phyloP scores from a whole-genome alignment of 148 eudicot genomes.

The Gaultheria prostrata region DNA sequence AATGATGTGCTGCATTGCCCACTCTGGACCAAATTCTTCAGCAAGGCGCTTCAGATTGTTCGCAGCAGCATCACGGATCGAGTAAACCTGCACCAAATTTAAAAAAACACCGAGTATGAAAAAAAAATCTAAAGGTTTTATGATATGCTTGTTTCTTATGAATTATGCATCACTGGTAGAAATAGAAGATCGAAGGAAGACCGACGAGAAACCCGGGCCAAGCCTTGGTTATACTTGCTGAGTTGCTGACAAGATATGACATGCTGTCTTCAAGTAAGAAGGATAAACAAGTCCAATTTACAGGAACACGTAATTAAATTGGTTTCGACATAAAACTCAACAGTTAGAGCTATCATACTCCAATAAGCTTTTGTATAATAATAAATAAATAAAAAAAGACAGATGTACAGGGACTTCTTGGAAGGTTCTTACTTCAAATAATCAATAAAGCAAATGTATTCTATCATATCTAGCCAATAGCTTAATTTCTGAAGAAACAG shows the following conservation, averaged over 20 bases:
- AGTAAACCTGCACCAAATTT: constrained; percentile 63
- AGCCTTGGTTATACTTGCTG: background rate
- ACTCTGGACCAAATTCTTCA: constrained; percentile 98
- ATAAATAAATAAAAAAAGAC: background rate
- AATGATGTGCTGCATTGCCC: constrained; percentile 99
- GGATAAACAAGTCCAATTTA: background rate
- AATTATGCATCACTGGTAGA: background rate
- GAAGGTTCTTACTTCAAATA: background rate
- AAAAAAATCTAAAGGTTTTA: background rate
- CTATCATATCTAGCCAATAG: constrained; percentile 3
- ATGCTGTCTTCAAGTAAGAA: too few species aligned
- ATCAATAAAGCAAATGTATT: background rate
- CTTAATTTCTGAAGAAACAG: background rate
- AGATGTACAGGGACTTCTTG: background rate
- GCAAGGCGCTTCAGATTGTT: constrained; percentile 96
- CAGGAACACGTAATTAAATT: background rate
- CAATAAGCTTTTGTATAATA: background rate
- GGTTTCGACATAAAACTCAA: background rate
- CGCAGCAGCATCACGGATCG: constrained; percentile 99
- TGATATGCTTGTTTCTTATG: background rate
- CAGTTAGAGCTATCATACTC: background rate
- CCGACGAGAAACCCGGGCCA: background rate
- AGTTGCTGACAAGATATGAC: too few species aligned
- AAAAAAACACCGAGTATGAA: background rate
- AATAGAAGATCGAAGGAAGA: background rate